Evolutionary conservation across 2,329 filamentous ascomycete species (phyloP).

Genomic region (Aspergillus brasiliensis): DNA sequence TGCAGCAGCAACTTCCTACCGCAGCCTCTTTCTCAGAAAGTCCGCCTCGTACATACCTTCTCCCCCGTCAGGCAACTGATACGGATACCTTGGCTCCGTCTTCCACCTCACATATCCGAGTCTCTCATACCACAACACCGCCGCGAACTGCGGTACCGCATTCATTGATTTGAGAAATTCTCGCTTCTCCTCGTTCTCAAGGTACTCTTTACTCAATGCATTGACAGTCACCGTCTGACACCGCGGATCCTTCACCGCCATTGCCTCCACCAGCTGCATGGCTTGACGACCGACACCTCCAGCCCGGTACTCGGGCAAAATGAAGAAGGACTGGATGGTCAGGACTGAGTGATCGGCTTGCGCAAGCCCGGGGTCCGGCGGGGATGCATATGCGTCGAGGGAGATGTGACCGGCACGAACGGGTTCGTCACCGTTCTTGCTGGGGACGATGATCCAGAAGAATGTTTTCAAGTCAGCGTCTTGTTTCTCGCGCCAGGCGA

Average conservation of each 20-base stretch:
- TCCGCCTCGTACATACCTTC: constrained; percentile 18
- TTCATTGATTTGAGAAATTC: too few relatives aligned
- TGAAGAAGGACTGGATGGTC: constrained; percentile 29
- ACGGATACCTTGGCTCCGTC: constrained; percentile 22
- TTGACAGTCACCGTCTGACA: constrained; percentile 21
- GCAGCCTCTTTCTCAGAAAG: constrained; percentile 27
- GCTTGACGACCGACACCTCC: constrained; percentile 19
- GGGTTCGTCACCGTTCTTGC: neutral
- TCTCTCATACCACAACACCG: constrained; percentile 29
- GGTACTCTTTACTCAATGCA: constrained; percentile 25
- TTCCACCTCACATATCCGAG: constrained; percentile 32
- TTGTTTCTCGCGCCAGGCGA: constrained; percentile 16
- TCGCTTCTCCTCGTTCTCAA: constrained; percentile 14
- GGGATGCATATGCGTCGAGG: constrained; percentile 24
- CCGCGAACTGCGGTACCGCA: constrained; percentile 11
- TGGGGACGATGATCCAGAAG: constrained; percentile 21
- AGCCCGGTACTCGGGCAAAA: constrained; percentile 24
- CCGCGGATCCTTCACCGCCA: constrained; percentile 16
- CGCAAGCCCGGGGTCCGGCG: constrained; percentile 15
- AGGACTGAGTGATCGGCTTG: constrained; percentile 20
- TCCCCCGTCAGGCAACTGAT: constrained; percentile 13
- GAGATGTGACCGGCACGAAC: constrained; percentile 32
- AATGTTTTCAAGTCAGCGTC: constrained; percentile 17
- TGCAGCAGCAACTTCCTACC: neutral
- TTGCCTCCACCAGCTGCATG: constrained; percentile 23